Evolutionary conservation across 2,329 filamentous ascomycete genomes (phyloP).

Genomic region (Tolypocladium amazonense): DNA sequence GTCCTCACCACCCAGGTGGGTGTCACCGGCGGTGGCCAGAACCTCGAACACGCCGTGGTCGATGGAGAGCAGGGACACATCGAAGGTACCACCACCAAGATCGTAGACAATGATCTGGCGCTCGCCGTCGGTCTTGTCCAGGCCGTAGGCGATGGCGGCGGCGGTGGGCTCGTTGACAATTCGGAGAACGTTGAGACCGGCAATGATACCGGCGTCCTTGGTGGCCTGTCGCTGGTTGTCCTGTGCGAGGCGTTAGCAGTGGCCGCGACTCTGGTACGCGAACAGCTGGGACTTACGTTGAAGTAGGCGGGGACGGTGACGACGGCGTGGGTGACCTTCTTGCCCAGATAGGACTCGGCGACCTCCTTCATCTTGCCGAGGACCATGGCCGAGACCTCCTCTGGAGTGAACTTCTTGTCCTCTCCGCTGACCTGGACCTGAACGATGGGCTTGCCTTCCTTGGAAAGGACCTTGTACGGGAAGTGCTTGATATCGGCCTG

Average conservation of each 20-base stretch:
- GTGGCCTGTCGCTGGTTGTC: slow-evolving; percentile 95
- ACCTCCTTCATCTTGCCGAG: slow-evolving; percentile 79
- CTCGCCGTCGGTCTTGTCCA: slow-evolving; percentile 76
- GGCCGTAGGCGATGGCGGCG: slow-evolving; percentile 87
- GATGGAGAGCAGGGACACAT: slow-evolving; percentile 87
- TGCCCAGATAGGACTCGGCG: slow-evolving; percentile 67
- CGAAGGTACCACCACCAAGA: slow-evolving; percentile 88
- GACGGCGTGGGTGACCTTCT: slow-evolving; percentile 78
- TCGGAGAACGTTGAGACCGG: slow-evolving; percentile 88
- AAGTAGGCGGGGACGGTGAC: slow-evolving; percentile 96
- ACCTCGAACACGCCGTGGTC: slow-evolving; percentile 93
- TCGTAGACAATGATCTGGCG: slow-evolving; percentile 89
- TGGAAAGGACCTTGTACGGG: slow-evolving; percentile 87
- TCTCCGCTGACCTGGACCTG: slow-evolving; percentile 57
- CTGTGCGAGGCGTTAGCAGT: slow-evolving; percentile 16
- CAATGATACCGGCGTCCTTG: slow-evolving; percentile 88
- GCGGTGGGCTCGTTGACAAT: slow-evolving; percentile 96
- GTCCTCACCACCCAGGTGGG: slow-evolving; percentile 95
- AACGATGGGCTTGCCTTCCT: slow-evolving; percentile 82
- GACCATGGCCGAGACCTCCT: slow-evolving; percentile 74
- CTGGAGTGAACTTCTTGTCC: slow-evolving; percentile 66
- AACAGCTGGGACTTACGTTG: slow-evolving; percentile 42
- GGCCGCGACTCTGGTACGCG: background rate
- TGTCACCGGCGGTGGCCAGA: slow-evolving; percentile 89
- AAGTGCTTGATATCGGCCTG: slow-evolving; percentile 96